Evolutionary conservation across 306 rosid species (phyloP).

Genomic region (Oxytropis ochrocephala): DNA sequence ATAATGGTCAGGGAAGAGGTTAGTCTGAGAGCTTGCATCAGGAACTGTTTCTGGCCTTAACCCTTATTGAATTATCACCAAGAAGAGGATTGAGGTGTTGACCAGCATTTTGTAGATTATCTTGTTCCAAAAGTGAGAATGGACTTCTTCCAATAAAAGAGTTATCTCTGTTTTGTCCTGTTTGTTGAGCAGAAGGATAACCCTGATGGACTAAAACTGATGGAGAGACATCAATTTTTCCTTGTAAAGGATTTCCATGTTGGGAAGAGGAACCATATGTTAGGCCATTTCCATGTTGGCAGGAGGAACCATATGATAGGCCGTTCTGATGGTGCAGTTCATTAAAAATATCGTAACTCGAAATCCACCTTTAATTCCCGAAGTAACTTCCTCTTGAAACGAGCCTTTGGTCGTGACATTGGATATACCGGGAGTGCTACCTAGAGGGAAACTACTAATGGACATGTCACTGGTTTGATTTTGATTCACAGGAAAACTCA

Average conservation of each 20-base stretch:
- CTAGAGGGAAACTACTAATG: slow-evolving; percentile 65
- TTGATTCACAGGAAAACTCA: slow-evolving; percentile 74
- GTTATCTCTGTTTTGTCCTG: slow-evolving; percentile 38
- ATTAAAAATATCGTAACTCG: slow-evolving; percentile 72
- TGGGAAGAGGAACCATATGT: slow-evolving; percentile 48
- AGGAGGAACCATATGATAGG: slow-evolving; percentile 44
- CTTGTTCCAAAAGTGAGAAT: slow-evolving; percentile 43
- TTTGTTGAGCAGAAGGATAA: slow-evolving; percentile 52
- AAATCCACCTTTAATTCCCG: slow-evolving; percentile 56
- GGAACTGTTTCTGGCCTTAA: slow-evolving; percentile 64
- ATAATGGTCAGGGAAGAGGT: slow-evolving; percentile 59
- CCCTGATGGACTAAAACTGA: slow-evolving; percentile 69
- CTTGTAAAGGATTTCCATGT: slow-evolving; percentile 50
- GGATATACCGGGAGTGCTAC: slow-evolving; percentile 57
- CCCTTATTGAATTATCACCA: slow-evolving; percentile 45
- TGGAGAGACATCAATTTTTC: slow-evolving; percentile 54
- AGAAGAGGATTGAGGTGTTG: slow-evolving; percentile 43
- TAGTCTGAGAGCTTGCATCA: slow-evolving; percentile 41
- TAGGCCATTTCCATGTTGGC: slow-evolving; percentile 46
- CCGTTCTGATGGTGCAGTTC: slow-evolving; percentile 65
- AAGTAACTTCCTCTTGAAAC: slow-evolving; percentile 54
- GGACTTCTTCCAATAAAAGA: slow-evolving; percentile 37
- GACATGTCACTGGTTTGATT: too few species aligned
- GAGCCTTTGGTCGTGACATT: slow-evolving; percentile 51
- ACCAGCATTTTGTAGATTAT: slow-evolving; percentile 41